Evolutionary conservation across 371 early-diverging fungal genomes (phyloP).

Genomic region (Blastocladiella emersonii): DNA sequence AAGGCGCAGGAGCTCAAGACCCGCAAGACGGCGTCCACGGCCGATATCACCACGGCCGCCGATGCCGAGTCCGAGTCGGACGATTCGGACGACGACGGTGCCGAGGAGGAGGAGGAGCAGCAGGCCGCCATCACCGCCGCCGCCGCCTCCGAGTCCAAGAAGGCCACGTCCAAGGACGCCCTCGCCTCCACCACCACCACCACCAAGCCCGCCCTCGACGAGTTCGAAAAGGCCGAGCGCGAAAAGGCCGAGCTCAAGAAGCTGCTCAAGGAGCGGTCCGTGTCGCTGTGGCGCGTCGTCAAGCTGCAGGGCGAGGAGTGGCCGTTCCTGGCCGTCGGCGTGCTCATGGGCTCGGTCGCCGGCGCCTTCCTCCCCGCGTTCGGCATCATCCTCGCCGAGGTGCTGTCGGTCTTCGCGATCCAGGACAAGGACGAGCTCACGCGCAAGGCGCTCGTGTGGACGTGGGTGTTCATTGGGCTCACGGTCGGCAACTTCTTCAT

Average conservation of each 20-base stretch:
- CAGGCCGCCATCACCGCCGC: constrained; percentile 53
- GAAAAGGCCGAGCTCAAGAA: neutral
- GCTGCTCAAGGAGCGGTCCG: neutral
- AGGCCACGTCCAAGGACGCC: neutral
- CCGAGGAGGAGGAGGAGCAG: neutral
- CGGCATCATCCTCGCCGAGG: neutral
- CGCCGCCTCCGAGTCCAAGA: neutral
- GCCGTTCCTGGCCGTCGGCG: neutral
- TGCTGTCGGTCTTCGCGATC: constrained; percentile 1
- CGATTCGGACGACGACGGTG: neutral
- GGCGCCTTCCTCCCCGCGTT: constrained; percentile 41
- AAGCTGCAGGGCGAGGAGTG: constrained; percentile 4
- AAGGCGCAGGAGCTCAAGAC: neutral
- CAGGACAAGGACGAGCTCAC: constrained; percentile 7
- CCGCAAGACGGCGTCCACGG: neutral
- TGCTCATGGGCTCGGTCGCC: constrained; percentile 22
- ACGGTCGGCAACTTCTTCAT: neutral
- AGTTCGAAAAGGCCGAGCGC: neutral
- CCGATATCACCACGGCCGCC: neutral
- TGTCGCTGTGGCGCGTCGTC: neutral
- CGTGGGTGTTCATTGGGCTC: constrained; percentile 53
- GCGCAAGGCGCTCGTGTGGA: constrained; percentile 47
- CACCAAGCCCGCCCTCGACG: neutral
- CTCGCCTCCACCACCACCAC: too few relatives aligned
- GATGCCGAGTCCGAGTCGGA: neutral